Conservation (phyloP, 768 basidiomycete species). For the Russula olivacea region DNA sequence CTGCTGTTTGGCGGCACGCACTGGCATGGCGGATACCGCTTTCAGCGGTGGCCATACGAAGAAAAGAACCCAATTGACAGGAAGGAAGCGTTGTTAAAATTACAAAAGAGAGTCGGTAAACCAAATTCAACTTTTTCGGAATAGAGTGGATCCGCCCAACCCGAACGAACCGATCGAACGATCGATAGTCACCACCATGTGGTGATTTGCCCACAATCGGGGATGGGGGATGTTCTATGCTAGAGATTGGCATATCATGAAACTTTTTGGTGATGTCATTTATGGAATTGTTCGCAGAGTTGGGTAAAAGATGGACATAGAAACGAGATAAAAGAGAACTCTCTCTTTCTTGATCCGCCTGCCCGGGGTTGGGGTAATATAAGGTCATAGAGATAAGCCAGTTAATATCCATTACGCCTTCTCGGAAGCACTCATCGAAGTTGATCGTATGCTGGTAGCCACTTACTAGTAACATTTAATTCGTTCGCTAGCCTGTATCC, state of each 20-base stretch:
- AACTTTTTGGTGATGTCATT: neutral
- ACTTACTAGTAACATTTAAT: neutral
- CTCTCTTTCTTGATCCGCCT: no score
- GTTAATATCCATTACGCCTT: neutral
- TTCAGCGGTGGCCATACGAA: neutral
- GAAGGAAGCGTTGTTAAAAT: neutral
- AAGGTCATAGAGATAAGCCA: no score
- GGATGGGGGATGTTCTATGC: neutral
- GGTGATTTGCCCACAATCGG: neutral
- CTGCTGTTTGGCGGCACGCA: neutral
- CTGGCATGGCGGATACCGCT: neutral
- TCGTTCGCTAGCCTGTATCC: neutral
- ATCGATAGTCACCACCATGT: neutral
- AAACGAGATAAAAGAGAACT: neutral
- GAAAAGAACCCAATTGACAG: neutral
- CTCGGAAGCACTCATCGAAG: neutral
- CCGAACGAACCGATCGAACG: neutral
- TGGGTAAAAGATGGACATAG: neutral
- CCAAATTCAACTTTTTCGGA: neutral
- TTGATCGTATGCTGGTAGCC: neutral
- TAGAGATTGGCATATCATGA: neutral
- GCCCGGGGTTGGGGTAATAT: no score
- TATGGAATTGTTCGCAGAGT: neutral
- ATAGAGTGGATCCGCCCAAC: no score
- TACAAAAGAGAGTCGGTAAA: neutral